Evolutionary conservation across 306 rosid species (phyloP), one percentile per base, ranked within the genome.

Genomic region (Pachyrhizus erosus): DNA sequence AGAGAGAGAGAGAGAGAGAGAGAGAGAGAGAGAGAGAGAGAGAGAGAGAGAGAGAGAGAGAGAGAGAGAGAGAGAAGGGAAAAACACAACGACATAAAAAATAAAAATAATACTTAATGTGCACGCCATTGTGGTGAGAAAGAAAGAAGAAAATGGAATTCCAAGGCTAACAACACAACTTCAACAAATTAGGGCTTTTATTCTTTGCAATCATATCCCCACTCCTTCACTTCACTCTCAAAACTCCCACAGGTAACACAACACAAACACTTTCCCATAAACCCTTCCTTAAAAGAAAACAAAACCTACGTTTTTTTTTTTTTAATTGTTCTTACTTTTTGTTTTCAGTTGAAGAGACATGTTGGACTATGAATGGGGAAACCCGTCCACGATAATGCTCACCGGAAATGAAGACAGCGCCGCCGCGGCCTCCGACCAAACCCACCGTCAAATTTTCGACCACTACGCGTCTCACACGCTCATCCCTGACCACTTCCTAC

Each of bases 331-430:
- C 3, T 2, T 4, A 2, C 6, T 34, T 68, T 39, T 15, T 60
- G 67, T 60, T 61, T 61, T 29, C 69, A 61, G 69, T 26, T 8
- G 7, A 3, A 27, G 21, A 78, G 57, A 85, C 31, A 95, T 95
- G 99, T 83, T 93, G 89, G 98, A 93, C 75, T 95, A 95, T 80
- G 98, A 90, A 85, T 95, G 99, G 99, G 97, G 94, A 9, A 91
- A 88, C 86, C 90, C 98, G 1, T 81, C 94, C 3, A 68, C 85
- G 15, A 89, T 95, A 43, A 91, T 95, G 88, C 90, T 93, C 23
- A 62, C 96, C 2, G 86, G 84, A 5, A 92, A 85, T 23, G 94
- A 88, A 18, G 95, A 88, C 14, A 40, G 74, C 46, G 75, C 71
- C 0, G 62, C 83, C 3, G 79, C 67, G 0, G 87, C 65, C 13